phyloP scores from a whole-genome alignment of 257 asterid genomes.

The Orobanche coerulescens region DNA sequence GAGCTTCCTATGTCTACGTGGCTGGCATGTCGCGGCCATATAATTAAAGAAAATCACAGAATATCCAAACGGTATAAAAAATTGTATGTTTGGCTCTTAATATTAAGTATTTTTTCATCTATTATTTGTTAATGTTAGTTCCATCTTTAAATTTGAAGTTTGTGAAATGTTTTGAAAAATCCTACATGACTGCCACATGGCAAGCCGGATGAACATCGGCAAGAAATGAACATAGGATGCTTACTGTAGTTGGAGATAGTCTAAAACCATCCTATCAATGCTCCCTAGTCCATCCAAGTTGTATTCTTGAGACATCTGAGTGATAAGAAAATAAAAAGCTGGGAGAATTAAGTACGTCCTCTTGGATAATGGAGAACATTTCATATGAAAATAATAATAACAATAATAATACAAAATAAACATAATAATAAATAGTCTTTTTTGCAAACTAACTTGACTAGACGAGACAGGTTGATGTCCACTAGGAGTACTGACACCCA shows the following conservation, averaged over 20 bases:
- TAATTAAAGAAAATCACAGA: too few relatives aligned
- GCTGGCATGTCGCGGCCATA: too few relatives aligned
- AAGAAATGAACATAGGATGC: constrained; percentile 19
- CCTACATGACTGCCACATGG: too few relatives aligned
- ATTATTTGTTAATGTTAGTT: too few relatives aligned
- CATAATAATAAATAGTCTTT: neutral
- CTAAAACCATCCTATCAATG: constrained; percentile 59
- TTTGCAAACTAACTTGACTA: constrained; percentile 44
- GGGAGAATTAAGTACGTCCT: constrained; percentile 5
- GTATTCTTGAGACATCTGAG: constrained; percentile 51
- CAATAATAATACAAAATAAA: too few relatives aligned
- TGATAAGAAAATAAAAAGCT: constrained; percentile 5
- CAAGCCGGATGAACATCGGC: neutral
- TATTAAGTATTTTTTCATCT: too few relatives aligned
- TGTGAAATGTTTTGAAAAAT: too few relatives aligned
- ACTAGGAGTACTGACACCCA: constrained; percentile 22
- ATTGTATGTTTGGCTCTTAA: too few relatives aligned
- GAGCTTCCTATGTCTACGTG: too few relatives aligned
- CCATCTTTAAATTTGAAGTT: too few relatives aligned
- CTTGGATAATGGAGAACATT: neutral
- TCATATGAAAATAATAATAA: neutral
- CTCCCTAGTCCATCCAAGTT: constrained; percentile 59
- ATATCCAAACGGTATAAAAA: too few relatives aligned
- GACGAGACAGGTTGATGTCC: constrained; percentile 32
- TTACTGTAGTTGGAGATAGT: constrained; percentile 65